Percentiles rank a stretch among this genome's conserved stretches.
phyloP scores from a whole-genome alignment of 1,139 yeast species.

The Pichia sp. region DNA sequence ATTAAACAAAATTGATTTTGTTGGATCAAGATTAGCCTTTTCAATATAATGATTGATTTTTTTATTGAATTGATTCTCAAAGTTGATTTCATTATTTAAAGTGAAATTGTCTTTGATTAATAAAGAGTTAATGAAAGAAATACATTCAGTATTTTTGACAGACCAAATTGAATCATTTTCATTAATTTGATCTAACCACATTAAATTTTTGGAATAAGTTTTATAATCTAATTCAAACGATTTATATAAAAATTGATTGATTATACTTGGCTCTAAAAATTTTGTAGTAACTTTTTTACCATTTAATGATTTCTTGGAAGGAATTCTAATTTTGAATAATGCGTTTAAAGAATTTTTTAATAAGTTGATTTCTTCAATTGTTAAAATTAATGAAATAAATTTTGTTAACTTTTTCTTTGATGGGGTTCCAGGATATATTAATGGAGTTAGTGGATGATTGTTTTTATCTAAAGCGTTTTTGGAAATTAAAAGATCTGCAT shows the following conservation, averaged over 20 bases:
- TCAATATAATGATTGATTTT: slow-evolving; percentile 15
- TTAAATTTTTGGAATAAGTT: slow-evolving; percentile 16
- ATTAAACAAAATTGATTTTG: slow-evolving; percentile 11
- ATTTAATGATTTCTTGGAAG: background rate
- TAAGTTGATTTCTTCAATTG: slow-evolving; percentile 28
- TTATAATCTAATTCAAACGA: slow-evolving; percentile 20
- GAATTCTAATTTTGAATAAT: slow-evolving; percentile 10
- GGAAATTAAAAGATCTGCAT: slow-evolving; percentile 44
- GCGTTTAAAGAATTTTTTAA: slow-evolving; percentile 7
- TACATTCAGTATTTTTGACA: slow-evolving; percentile 21
- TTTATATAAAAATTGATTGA: slow-evolving; percentile 23
- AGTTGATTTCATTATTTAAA: slow-evolving; percentile 6
- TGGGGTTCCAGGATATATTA: slow-evolving; percentile 32
- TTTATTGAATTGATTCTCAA: slow-evolving; percentile 13
- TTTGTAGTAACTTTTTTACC: slow-evolving; percentile 2
- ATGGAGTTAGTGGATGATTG: slow-evolving; percentile 35
- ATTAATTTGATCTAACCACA: slow-evolving; percentile 11
- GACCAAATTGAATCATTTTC: slow-evolving; percentile 12
- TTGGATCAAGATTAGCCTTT: slow-evolving; percentile 12
- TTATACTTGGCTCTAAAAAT: slow-evolving; percentile 15
- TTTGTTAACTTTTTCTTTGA: slow-evolving; percentile 30
- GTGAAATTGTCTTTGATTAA: slow-evolving; percentile 11
- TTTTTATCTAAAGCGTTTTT: slow-evolving; percentile 42
- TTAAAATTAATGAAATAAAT: slow-evolving; percentile 29
- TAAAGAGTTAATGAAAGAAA: slow-evolving; percentile 22